A percentile compares a stretch with the other conserved stretches of the same genome.
Evolutionary conservation across 2,329 filamentous ascomycete genomes (phyloP).

Genomic region (Cercospora sp.): DNA sequence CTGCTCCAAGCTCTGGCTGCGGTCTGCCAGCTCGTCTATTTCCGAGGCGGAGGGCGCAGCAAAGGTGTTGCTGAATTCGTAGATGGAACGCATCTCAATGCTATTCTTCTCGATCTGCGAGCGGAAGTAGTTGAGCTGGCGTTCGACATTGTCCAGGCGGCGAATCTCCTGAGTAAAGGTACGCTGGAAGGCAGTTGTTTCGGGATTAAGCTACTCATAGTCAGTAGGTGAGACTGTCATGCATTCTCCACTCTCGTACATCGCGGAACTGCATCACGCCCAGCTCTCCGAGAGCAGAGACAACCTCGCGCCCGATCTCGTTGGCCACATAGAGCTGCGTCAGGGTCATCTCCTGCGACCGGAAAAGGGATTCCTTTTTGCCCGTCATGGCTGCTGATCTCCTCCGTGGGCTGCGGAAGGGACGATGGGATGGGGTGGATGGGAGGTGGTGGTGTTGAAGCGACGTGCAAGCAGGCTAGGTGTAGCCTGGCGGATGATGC

Average conservation of each 20-base stretch:
- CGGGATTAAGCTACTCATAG: constrained; percentile 74
- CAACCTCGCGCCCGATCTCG: constrained; percentile 96
- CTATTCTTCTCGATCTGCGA: constrained; percentile 90
- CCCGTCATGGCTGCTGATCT: constrained; percentile 54
- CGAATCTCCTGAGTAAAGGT: constrained; percentile 98
- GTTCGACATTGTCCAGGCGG: constrained; percentile 94
- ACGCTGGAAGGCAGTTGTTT: constrained; percentile 90
- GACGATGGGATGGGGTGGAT: constrained; percentile 11
- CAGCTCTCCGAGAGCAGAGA: constrained; percentile 93
- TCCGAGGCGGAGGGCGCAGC: constrained; percentile 88
- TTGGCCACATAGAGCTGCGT: constrained; percentile 99
- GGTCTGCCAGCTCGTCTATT: constrained; percentile 92
- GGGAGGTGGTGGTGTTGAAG: constrained; percentile 14
- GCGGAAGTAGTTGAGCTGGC: constrained; percentile 95
- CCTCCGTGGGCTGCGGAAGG: constrained; percentile 21
- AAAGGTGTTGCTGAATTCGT: constrained; percentile 80
- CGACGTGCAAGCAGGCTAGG: background rate
- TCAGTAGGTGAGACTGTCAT: constrained; percentile 27
- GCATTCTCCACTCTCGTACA: constrained; percentile 59
- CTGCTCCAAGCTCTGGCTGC: constrained; percentile 89
- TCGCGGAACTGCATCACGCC: constrained; percentile 96
- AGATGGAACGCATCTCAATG: constrained; percentile 83
- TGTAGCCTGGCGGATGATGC: background rate
- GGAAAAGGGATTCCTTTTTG: constrained; percentile 88
- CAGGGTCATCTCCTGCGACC: constrained; percentile 99